phyloP scores from a whole-genome alignment of 1,284 basidiomycete species.

The Sanghuangporus baumii region DNA sequence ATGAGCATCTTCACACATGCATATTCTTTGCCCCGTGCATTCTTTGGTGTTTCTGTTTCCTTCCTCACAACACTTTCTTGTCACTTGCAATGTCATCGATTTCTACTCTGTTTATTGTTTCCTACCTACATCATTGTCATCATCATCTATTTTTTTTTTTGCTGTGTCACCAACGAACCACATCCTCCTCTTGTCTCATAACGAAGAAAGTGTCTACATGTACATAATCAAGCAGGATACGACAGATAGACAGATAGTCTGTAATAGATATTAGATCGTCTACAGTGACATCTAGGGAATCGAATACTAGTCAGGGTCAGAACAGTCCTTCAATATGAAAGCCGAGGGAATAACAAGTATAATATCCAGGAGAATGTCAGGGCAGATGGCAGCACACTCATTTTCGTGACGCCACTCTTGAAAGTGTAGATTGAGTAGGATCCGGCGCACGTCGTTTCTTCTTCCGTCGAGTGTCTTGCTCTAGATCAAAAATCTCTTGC shows the following conservation, averaged over 20 bases:
- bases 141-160: too few relatives aligned
- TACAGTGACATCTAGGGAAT: neutral
- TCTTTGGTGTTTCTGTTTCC: neutral
- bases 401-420: conserved; percentile 1
- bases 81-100: too few relatives aligned
- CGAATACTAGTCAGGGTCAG: neutral
- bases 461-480: conserved; percentile 41
- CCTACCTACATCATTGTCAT: too few relatives aligned
- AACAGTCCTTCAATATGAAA: neutral
- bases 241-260: too few relatives aligned
- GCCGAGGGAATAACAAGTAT: neutral
- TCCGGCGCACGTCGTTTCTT: conserved; percentile 6
- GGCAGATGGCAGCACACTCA: neutral
- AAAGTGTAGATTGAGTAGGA: neutral
- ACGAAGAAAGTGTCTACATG: too few relatives aligned
- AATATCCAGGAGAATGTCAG: neutral
- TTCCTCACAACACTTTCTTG: neutral
- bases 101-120: too few relatives aligned
- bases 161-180: too few relatives aligned
- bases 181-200: too few relatives aligned
- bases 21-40: neutral
- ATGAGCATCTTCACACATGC: neutral
- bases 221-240: too few relatives aligned
- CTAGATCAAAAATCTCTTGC: conserved; percentile 70
- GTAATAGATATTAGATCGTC: neutral